Percentiles rank a stretch among this genome's conserved stretches.
Evolutionary conservation across 352 stramenopile genomes (phyloP).

Genomic region (Phytophthora foliorum): DNA sequence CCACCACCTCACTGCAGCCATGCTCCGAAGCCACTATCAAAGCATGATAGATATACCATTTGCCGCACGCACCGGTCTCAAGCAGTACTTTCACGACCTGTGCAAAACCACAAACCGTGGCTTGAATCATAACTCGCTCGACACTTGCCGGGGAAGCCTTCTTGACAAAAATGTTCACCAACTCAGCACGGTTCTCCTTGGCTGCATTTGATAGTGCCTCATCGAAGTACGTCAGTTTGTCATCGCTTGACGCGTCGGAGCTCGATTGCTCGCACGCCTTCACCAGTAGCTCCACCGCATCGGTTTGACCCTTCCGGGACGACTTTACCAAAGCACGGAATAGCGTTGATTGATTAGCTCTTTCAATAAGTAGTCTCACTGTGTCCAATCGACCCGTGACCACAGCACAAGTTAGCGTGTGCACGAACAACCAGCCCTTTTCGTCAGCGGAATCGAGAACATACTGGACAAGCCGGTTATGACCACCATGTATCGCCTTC

Average conservation of each 20-base stretch:
- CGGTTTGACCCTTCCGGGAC: neutral
- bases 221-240: neutral
- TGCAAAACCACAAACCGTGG: conserved; percentile 1
- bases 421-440: neutral
- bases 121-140: neutral
- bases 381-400: neutral
- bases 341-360: neutral
- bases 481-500: neutral
- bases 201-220: neutral
- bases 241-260: neutral
- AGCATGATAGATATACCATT: neutral
- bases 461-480: neutral
- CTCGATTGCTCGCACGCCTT: neutral
- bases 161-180: neutral
- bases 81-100: conserved; percentile 1
- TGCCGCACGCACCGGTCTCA: neutral
- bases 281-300: neutral
- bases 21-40: neutral
- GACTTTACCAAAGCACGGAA: neutral
- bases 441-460: neutral
- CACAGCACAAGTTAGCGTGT: neutral
- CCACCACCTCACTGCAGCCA: neutral
- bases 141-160: neutral
- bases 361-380: neutral
- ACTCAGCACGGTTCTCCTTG: neutral